Evolutionary conservation across 2,329 filamentous ascomycete genomes (phyloP).

Genomic region (Chaetoscypha palmicola): DNA sequence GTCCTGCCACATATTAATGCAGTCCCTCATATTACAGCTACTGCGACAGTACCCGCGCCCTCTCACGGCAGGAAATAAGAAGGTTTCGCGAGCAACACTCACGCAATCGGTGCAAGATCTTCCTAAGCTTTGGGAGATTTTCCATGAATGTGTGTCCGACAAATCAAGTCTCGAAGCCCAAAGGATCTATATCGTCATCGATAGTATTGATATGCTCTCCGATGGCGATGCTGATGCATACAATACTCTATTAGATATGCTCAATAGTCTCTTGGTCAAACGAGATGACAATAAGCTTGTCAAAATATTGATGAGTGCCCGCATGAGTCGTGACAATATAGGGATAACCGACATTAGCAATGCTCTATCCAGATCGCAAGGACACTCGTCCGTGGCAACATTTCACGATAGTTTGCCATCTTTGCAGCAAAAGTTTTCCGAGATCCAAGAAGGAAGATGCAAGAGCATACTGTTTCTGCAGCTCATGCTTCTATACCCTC

Average conservation of each 20-base stretch:
- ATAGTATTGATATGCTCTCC: constrained; percentile 1
- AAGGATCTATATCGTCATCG: neutral
- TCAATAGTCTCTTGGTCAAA: neutral
- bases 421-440: no score
- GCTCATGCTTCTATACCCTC: no score
- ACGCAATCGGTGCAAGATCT: neutral
- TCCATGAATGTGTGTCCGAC: neutral
- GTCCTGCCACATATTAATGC: neutral
- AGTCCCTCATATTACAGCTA: neutral
- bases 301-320: constrained; percentile 1
- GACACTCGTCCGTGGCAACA: no score
- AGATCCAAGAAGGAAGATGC: no score
- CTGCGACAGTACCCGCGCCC: neutral
- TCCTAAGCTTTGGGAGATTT: neutral
- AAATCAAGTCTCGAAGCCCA: neutral
- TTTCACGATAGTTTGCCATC: no score
- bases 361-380: no score
- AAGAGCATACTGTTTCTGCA: no score
- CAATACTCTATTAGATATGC: neutral
- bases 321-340: neutral
- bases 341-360: neutral
- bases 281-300: neutral
- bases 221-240: neutral
- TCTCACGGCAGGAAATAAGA: neutral
- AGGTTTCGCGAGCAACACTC: neutral